Percentiles rank a stretch among this genome's conserved stretches.
These are phyloP conservation scores for Biancaea sappan DNA, from an alignment of 306 rosid genomes.

Conservation along the genomic window DNA sequence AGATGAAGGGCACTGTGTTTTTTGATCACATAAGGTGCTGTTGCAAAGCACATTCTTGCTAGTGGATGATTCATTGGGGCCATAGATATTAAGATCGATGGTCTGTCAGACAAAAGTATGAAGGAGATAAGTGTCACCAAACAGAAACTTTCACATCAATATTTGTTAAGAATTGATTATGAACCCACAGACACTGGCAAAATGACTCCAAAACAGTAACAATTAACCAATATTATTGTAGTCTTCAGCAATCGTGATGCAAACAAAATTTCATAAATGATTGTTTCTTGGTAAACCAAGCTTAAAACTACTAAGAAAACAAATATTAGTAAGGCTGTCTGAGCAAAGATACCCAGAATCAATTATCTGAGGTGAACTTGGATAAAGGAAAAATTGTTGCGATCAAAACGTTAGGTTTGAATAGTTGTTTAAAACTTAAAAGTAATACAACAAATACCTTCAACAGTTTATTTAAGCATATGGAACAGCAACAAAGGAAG, in stretches of 20 bases:
- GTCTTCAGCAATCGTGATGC: background rate
- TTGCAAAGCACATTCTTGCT: constrained; percentile 66
- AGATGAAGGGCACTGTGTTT: constrained; percentile 56
- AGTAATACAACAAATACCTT: background rate
- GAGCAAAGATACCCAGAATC: constrained; percentile 4
- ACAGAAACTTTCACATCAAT: constrained; percentile 21
- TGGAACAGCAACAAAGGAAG: background rate
- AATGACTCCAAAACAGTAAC: too few species aligned
- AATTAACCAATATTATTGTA: too few species aligned
- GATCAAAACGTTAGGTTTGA: background rate
- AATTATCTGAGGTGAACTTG: background rate
- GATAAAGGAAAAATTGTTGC: background rate
- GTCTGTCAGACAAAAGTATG: constrained; percentile 44
- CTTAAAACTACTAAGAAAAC: background rate
- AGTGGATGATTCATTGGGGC: constrained; percentile 61
- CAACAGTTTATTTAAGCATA: background rate
- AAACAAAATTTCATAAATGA: background rate
- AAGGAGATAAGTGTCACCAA: constrained; percentile 33
- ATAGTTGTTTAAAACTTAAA: background rate
- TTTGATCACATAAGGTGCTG: constrained; percentile 56
- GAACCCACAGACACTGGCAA: background rate
- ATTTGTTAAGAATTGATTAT: background rate
- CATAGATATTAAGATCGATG: constrained; percentile 57
- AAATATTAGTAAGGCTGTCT: background rate
- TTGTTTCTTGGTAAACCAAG: background rate